Evolutionary conservation across 495 filamentous ascomycete species (phyloP).

Genomic region (Aspergillus steynii): DNA sequence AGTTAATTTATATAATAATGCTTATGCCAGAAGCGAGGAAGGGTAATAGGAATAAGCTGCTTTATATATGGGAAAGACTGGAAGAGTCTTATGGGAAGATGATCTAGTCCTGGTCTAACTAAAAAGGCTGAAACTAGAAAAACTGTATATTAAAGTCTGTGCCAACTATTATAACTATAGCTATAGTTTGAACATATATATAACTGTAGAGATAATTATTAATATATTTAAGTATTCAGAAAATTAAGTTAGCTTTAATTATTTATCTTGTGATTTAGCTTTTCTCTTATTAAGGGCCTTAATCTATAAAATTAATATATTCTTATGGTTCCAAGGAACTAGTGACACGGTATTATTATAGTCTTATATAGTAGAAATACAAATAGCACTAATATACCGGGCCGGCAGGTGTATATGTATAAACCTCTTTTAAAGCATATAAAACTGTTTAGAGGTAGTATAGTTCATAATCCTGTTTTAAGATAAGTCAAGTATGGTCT

Average conservation of each 20-base stretch:
- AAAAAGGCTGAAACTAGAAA: slow-evolving; percentile 3
- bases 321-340: neutral
- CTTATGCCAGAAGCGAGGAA: slow-evolving; percentile 5
- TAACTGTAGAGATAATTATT: slow-evolving; percentile 4
- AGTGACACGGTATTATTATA: no score
- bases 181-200: slow-evolving; percentile 3
- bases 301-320: slow-evolving; percentile 4
- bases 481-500: neutral
- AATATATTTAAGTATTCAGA: slow-evolving; percentile 4
- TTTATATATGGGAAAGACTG: slow-evolving; percentile 3
- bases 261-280: slow-evolving; percentile 4
- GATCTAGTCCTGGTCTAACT: slow-evolving; percentile 2
- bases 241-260: slow-evolving; percentile 7
- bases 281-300: neutral
- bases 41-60: slow-evolving; percentile 1
- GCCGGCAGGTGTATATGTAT: neutral
- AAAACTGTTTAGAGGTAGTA: neutral
- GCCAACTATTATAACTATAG: slow-evolving; percentile 2
- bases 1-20: neutral
- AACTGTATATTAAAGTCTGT: neutral
- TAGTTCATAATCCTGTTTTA: neutral
- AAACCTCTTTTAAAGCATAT: neutral
- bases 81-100: slow-evolving; percentile 3
- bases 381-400: neutral
- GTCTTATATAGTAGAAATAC: neutral